Conservation (phyloP, 495 filamentous ascomycete genomes). For the Aspergillus kassunensis region DNA sequence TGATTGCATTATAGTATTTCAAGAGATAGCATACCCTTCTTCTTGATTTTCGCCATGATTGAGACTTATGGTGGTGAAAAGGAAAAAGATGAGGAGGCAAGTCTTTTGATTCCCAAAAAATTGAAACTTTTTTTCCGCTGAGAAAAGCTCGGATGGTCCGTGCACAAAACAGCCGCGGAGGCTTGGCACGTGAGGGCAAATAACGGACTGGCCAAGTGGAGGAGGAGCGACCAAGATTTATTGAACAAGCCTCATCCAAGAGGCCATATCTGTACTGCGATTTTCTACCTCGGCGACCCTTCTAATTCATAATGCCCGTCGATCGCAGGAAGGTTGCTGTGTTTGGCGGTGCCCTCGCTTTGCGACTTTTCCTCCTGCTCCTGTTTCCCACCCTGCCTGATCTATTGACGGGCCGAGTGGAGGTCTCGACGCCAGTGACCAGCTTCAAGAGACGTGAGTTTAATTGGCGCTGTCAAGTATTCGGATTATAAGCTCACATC, state of each 20-base stretch:
- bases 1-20: neutral
- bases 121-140: conserved; percentile 16
- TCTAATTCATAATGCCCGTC: conserved; percentile 48
- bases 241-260: neutral
- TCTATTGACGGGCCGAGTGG: conserved; percentile 83
- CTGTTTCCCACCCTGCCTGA: conserved; percentile 81
- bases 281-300: conserved; percentile 8
- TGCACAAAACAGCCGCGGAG: conserved; percentile 31
- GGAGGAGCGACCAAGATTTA: too few species aligned
- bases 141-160: conserved; percentile 32
- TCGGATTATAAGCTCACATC: neutral
- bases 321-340: conserved; percentile 73
- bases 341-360: conserved; percentile 67
- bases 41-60: conserved; percentile 82
- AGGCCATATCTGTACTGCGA: conserved; percentile 4
- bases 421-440: conserved; percentile 93
- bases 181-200: conserved; percentile 20
- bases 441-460: conserved; percentile 92
- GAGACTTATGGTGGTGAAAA: conserved; percentile 20
- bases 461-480: neutral
- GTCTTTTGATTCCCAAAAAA: conserved; percentile 2
- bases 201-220: conserved; percentile 23
- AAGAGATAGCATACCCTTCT: conserved; percentile 61
- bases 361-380: conserved; percentile 76
- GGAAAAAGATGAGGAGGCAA: conserved; percentile 24